These are phyloP conservation scores for Penicillium sp. DNA, from an alignment of 2,329 filamentous ascomycete genomes.

Conservation along the genomic window DNA sequence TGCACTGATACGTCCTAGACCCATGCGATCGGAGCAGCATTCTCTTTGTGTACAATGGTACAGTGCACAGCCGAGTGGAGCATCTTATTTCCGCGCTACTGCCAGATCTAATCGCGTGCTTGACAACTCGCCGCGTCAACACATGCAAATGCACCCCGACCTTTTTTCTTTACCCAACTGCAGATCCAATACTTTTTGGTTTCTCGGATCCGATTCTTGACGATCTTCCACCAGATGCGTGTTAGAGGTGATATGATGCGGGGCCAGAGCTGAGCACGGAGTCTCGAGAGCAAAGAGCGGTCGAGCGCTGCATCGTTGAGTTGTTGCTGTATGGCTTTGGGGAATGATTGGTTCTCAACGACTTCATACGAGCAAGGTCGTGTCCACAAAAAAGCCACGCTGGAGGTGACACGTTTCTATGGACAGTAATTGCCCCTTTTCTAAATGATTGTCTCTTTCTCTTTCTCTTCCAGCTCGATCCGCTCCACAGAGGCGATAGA, in stretches of 20 bases:
- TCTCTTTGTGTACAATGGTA: conserved; percentile 5
- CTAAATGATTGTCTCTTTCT: background rate
- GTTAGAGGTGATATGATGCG: conserved; percentile 7
- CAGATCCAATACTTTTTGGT: background rate
- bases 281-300: conserved; percentile 3
- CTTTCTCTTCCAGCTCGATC: background rate
- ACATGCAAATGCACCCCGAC: conserved; percentile 13
- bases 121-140: conserved; percentile 18
- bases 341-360: conserved; percentile 1
- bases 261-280: conserved; percentile 11
- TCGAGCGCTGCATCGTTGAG: conserved; percentile 4
- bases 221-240: conserved; percentile 17
- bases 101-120: conserved; percentile 19
- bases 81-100: conserved; percentile 1
- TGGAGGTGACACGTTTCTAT: conserved; percentile 8
- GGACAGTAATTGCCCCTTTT: background rate
- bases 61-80: background rate
- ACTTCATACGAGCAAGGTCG: background rate
- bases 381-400: conserved; percentile 14
- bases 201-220: background rate
- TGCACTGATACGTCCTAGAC: background rate
- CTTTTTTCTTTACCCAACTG: background rate
- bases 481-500: background rate
- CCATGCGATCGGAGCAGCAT: conserved; percentile 4
- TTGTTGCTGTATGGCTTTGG: background rate